These are phyloP conservation scores for Exsudoporus floridanus DNA, from an alignment of 1,284 basidiomycete species.

Conservation along the genomic window DNA sequence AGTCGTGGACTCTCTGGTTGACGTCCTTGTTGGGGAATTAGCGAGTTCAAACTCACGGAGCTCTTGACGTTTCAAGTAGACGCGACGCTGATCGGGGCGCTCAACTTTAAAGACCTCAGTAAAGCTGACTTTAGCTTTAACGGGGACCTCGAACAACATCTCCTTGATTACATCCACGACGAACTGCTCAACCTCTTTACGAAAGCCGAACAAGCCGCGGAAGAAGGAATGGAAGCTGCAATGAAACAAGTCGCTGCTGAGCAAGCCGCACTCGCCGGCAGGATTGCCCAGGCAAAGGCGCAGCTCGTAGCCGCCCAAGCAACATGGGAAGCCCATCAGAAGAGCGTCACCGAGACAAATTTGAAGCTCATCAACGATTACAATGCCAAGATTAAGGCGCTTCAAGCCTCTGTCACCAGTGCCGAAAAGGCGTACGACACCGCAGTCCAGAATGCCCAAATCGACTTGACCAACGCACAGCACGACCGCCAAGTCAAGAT, in stretches of 20 bases:
- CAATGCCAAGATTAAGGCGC: not conserved
- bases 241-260: not conserved
- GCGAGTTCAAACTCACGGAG: constrained; percentile 9
- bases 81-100: constrained; percentile 3
- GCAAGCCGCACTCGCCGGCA: not conserved
- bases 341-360: not conserved
- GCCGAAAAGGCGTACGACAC: not conserved
- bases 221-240: constrained; percentile 6
- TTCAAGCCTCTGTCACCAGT: not conserved
- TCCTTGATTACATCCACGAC: constrained; percentile 10
- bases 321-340: constrained; percentile 2
- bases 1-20: not conserved
- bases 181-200: not conserved
- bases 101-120: constrained; percentile 4
- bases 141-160: constrained; percentile 11
- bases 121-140: constrained; percentile 4
- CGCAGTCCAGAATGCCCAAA: not conserved
- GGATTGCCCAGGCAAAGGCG: not conserved
- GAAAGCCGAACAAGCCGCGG: not conserved
- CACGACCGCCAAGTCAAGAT: constrained; percentile 8
- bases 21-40: not conserved
- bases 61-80: constrained; percentile 6
- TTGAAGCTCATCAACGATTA: not conserved
- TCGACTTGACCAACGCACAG: not conserved
- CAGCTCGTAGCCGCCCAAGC: not conserved